A percentile compares a stretch with the other conserved stretches of the same genome.
Evolutionary conservation across 768 basidiomycete genomes (phyloP).

Genomic region (Mycena venus): DNA sequence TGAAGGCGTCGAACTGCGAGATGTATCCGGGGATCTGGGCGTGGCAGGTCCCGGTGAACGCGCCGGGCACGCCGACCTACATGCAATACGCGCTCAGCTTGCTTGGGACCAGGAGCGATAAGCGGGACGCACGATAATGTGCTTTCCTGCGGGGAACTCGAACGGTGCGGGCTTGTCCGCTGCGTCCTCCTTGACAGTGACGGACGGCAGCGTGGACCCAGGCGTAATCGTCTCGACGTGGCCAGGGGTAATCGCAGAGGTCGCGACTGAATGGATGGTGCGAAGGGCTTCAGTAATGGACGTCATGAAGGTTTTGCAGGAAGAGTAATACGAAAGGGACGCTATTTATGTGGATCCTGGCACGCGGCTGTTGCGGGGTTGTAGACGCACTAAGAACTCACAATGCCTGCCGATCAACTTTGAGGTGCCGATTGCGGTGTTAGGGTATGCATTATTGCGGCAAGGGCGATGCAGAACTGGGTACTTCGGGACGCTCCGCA

Average conservation of each 20-base stretch:
- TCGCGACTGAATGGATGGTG: constrained; percentile 67
- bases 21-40: constrained; percentile 76
- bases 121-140: constrained; percentile 66
- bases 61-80: constrained; percentile 82
- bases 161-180: constrained; percentile 58
- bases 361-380: neutral
- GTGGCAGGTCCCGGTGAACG: constrained; percentile 82
- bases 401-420: neutral
- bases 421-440: neutral
- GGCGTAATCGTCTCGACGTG: constrained; percentile 50
- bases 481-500: neutral
- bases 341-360: neutral
- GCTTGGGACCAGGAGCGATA: no score
- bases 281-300: constrained; percentile 28
- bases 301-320: constrained; percentile 15
- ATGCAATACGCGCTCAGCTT: no score
- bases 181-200: constrained; percentile 70
- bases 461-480: neutral
- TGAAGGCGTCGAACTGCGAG: constrained; percentile 75
- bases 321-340: neutral
- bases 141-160: constrained; percentile 66
- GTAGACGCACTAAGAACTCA: neutral
- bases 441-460: neutral
- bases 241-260: constrained; percentile 63
- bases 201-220: constrained; percentile 51